phyloP scores from a whole-genome alignment of 2,329 filamentous ascomycete genomes.

The Verticillium albo-atrum region DNA sequence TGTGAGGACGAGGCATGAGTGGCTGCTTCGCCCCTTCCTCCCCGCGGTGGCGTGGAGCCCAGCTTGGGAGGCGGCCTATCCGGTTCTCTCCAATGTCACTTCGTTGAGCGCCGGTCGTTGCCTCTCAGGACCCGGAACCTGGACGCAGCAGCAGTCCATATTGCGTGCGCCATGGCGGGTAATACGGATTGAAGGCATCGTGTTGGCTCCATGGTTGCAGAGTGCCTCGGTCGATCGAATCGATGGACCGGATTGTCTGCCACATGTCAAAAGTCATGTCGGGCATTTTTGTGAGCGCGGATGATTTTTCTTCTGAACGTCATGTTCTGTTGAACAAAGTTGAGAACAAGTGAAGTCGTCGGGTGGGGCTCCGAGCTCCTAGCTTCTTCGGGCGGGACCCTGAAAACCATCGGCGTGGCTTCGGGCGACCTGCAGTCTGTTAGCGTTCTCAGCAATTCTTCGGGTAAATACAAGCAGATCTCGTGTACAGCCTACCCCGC shows the following conservation, averaged over 20 bases:
- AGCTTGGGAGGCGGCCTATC: not conserved
- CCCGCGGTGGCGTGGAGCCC: not conserved
- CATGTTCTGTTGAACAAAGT: not conserved
- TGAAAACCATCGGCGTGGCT: not conserved
- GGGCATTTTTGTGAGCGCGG: not conserved
- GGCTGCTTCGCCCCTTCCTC: not conserved
- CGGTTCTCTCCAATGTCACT: not conserved
- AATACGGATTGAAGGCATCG: not conserved
- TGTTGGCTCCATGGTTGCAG: not conserved
- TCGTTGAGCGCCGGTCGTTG: not conserved
- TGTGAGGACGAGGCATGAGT: not conserved
- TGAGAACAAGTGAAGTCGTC: not conserved
- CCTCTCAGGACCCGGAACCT: not conserved
- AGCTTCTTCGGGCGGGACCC: not conserved
- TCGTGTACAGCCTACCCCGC: not conserved
- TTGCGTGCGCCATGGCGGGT: not conserved
- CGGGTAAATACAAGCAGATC: not conserved
- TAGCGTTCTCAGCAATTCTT: not conserved
- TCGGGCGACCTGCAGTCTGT: not conserved
- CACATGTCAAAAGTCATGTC: not conserved
- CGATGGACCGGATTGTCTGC: not conserved
- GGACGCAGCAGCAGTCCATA: not conserved
- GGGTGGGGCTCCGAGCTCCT: not conserved
- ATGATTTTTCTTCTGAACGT: not conserved
- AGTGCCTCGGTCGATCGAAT: not conserved